These are phyloP conservation scores for Trichoderma gracile DNA, from an alignment of 2,329 filamentous ascomycete genomes.

Conservation along the genomic window DNA sequence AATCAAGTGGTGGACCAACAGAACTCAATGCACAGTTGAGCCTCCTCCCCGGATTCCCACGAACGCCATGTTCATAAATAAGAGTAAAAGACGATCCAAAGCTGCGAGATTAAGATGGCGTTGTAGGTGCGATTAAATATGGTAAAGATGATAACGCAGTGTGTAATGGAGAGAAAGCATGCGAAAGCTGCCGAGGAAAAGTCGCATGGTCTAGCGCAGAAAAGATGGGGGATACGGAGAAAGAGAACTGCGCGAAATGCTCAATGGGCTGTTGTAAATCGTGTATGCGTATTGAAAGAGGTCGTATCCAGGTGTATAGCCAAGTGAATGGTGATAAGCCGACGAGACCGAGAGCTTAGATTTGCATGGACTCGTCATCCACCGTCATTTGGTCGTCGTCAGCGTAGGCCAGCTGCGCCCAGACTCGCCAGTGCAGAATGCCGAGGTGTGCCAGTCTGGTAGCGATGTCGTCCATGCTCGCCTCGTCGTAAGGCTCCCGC, in stretches of 20 bases:
- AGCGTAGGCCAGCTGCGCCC: slow-evolving; percentile 72
- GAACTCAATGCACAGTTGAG: neutral
- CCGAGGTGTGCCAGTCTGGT: slow-evolving; percentile 80
- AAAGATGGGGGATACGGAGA: neutral
- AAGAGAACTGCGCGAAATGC: slow-evolving; percentile 7
- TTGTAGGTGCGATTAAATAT: slow-evolving; percentile 20
- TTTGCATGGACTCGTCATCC: slow-evolving; percentile 33
- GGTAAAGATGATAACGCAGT: slow-evolving; percentile 3
- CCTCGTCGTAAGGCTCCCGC: slow-evolving; percentile 53
- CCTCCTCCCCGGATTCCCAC: slow-evolving; percentile 10
- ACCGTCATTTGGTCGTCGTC: slow-evolving; percentile 43
- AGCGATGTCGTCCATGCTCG: slow-evolving; percentile 65
- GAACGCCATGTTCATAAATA: slow-evolving; percentile 19
- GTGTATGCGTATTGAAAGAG: slow-evolving; percentile 1
- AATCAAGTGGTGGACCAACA: slow-evolving; percentile 6
- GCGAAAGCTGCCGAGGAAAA: neutral
- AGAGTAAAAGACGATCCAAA: slow-evolving; percentile 13
- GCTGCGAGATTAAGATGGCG: slow-evolving; percentile 12
- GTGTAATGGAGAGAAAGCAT: neutral
- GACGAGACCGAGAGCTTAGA: slow-evolving; percentile 24
- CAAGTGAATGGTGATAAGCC: neutral
- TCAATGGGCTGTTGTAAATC: slow-evolving; percentile 8
- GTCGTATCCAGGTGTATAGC: neutral
- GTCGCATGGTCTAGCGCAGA: neutral
- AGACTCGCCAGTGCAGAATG: slow-evolving; percentile 87